Base-by-base conservation (phyloP, 164 flowering plant genomes). In the Piper longum region DNA sequence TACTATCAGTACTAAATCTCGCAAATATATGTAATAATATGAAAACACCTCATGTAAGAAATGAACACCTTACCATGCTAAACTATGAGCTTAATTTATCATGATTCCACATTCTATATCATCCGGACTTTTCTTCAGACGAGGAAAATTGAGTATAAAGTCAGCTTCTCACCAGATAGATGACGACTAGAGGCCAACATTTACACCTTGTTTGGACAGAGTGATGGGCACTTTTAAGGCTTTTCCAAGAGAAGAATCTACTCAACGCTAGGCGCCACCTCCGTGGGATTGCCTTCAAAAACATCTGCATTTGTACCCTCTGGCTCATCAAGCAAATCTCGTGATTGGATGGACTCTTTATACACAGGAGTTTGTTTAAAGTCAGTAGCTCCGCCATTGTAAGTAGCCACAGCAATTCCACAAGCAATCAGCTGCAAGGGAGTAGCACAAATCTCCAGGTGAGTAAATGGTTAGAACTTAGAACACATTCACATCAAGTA, bases 381-480 rank as follows among this genome's bases (percentile, higher is more conserved):
- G 72, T 93, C 97, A 36, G 98, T 79, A 11, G 98, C 97, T 39
- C 98, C 98, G 67, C 88, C 89, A 66, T 89, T 89, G 76, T 93
- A 93, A 4, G 90, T 93, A 16, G 78, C 76, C 64, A 84, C 97
- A 56, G 96, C 97, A 72, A 89, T 62, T 14, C 91, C 93, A 70
- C 91, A 77, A 39, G 95, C 85, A 73, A 85, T 64, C 63, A 93
- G 63, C 98, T 91, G 86, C 5, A 40, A 54, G 45, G 9, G 12
- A 4, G 41, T 26, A 48, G 14, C 52, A 48, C 3, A 48, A 2
- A 48, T 2, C 52, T 48, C 14, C 52, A 48, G 14, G 52, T 48
- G 14, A 48, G 52, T 5, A 12, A 9, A 48, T 48, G 12, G 14
- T 48, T 48, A 48, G 52, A 48, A 26, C 36, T 26, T 26, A 26